Evolutionary conservation across 345 rosid species (phyloP), one percentile per base, ranked within the genome.

Genomic region (Corchorus olitorius): DNA sequence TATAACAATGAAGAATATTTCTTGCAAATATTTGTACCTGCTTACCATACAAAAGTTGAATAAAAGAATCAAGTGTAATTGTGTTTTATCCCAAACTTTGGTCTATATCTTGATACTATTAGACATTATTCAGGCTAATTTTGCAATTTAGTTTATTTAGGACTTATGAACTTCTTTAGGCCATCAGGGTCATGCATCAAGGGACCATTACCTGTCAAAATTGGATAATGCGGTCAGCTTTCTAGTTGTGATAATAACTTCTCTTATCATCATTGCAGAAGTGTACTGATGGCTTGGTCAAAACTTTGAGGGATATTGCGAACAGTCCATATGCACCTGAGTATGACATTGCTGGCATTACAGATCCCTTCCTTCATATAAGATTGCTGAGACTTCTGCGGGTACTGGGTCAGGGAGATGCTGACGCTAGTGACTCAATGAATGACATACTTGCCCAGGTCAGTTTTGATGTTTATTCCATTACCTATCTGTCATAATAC

Each of bases 371-470:
- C 79, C 98, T 97, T 75, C 99, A 97, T 85, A 92, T 97, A 81
- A 88, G 97, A 83, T 84, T 97, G 88, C 99, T 97, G 79, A 92
- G 59, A 88, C 92, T 94, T 78, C 79, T 97, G 88, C 91, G 91
- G 69, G 85, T 88, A 48, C 77, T 97, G 87, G 99, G 99, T 56
- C 97, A 97, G 35, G 97, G 98, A 84, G 99, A 97, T 80, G 88
- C 90, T 22, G 97, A 91, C 84, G 91, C 97, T 67, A 97, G 99
- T 84, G 99, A 97, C 77, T 70, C 82, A 80, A 97, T 97, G 99
- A 97, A 93, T 81, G 99, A 97, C 86, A 92, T 97, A 79, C 98
- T 97, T 76, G 99, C 98, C 35, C 99, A 97, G 97, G 99, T 94
- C 43, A 78, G 88, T 87, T 76, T 41, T 55, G 39, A 66, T 61